Evolutionary conservation across 2,329 filamentous ascomycete species (phyloP).

Genomic region (Colletotrichum sp.): DNA sequence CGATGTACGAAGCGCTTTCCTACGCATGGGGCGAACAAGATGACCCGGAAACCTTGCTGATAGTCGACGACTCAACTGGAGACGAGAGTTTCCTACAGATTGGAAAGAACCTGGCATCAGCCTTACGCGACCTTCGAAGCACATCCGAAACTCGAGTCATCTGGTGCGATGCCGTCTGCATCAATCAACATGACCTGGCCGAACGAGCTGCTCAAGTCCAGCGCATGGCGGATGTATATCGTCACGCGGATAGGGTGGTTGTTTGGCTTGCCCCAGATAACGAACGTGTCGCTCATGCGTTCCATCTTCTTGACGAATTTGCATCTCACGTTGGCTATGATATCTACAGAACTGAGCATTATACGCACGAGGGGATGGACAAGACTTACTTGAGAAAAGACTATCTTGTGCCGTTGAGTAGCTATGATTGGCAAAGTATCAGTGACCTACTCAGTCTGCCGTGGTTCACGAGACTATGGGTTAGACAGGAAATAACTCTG

Average conservation of each 20-base stretch:
- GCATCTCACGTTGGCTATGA: neutral
- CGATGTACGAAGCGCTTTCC: no score
- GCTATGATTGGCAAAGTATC: no score
- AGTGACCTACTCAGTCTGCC: no score
- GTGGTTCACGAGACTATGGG: no score
- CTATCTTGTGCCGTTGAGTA: no score
- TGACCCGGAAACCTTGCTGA: rapidly evolving
- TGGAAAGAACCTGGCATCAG: rapidly evolving
- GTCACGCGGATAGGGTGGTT: neutral
- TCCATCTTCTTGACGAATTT: rapidly evolving
- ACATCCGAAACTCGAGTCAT: rapidly evolving
- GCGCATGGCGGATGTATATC: neutral
- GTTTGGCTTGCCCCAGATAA: neutral
- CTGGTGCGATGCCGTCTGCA: neutral
- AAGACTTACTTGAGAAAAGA: rapidly evolving
- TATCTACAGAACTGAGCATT: no score
- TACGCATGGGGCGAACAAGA: no score
- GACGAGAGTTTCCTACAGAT: neutral
- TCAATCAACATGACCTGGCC: rapidly evolving
- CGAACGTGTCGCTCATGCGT: rapidly evolving
- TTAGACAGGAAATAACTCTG: no score
- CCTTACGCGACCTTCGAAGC: rapidly evolving
- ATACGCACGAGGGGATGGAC: no score
- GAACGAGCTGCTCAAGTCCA: neutral
- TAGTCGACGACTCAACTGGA: no score